A percentile compares a stretch with the other conserved stretches of the same genome.
Conservation (phyloP, 805 yeast genomes). For the Pichia thaimueangensis region DNA sequence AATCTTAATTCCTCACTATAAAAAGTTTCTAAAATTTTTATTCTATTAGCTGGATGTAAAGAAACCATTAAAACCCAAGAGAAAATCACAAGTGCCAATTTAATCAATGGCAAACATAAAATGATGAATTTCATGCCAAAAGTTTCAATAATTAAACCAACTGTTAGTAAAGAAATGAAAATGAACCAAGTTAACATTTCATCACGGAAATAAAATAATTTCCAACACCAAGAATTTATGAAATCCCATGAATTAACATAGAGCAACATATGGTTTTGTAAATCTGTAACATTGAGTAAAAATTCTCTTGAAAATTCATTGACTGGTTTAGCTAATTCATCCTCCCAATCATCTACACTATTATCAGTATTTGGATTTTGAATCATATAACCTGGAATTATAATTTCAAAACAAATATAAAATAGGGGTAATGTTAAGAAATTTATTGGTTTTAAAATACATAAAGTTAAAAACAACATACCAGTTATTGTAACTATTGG, state of each 20-base stretch:
- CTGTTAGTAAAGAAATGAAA: constrained; percentile 31
- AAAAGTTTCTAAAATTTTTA: constrained; percentile 37
- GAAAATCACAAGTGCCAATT: constrained; percentile 25
- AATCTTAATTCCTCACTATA: constrained; percentile 64
- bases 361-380: constrained; percentile 47
- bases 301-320: constrained; percentile 78
- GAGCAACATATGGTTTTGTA: constrained; percentile 71
- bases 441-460: constrained; percentile 56
- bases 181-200: constrained; percentile 51
- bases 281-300: constrained; percentile 68
- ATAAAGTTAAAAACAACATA: constrained; percentile 28
- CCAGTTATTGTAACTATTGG: constrained; percentile 57
- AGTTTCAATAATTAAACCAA: constrained; percentile 21
- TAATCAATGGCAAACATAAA: constrained; percentile 25
- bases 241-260: constrained; percentile 61
- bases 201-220: constrained; percentile 58
- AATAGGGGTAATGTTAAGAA: constrained; percentile 49
- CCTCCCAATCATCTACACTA: constrained; percentile 42
- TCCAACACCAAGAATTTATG: constrained; percentile 39
- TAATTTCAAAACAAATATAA: constrained; percentile 43
- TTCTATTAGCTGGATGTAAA: constrained; percentile 52
- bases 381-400: constrained; percentile 61
- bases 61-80: constrained; percentile 46
- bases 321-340: constrained; percentile 59
- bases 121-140: constrained; percentile 23